A percentile compares a stretch with the other conserved stretches of the same genome.
These are phyloP conservation scores for Tolypocladium endophyticum DNA, from an alignment of 2,329 filamentous ascomycete genomes.

Conservation along the genomic window DNA sequence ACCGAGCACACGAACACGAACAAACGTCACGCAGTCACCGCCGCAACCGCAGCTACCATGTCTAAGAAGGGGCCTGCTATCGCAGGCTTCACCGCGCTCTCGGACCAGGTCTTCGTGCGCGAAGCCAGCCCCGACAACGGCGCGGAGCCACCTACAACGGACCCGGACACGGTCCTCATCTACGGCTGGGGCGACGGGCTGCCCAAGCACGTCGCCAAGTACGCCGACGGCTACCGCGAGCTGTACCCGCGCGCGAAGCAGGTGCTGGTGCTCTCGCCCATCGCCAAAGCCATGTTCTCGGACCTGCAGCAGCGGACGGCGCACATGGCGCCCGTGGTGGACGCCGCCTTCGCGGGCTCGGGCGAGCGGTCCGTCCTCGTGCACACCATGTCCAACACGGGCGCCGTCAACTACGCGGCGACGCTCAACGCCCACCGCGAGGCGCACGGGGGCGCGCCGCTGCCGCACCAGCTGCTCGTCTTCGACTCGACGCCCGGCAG, in stretches of 20 bases:
- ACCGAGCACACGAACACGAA: neutral
- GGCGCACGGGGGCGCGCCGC: conserved; percentile 17
- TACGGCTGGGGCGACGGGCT: conserved; percentile 48
- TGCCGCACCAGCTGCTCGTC: conserved; percentile 38
- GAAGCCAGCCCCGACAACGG: conserved; percentile 15
- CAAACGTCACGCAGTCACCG: neutral
- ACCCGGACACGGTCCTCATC: conserved; percentile 38
- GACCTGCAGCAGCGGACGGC: conserved; percentile 29
- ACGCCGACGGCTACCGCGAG: conserved; percentile 37
- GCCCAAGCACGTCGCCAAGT: conserved; percentile 45
- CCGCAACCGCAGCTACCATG: neutral
- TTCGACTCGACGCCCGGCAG: conserved; percentile 44
- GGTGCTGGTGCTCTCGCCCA: conserved; percentile 39
- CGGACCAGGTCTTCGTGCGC: conserved; percentile 35
- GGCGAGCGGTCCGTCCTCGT: conserved; percentile 27
- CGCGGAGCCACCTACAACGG: conserved; percentile 10
- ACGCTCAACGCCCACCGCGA: conserved; percentile 35
- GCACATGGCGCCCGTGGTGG: conserved; percentile 34
- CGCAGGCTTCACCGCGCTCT: conserved; percentile 35
- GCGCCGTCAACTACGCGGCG: conserved; percentile 40
- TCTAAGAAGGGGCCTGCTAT: conserved; percentile 15
- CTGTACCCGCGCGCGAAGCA: conserved; percentile 41
- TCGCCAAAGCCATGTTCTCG: conserved; percentile 33
- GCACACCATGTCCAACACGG: conserved; percentile 49
- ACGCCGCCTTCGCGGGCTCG: conserved; percentile 21